Base-by-base conservation (phyloP, 129 eudicot genomes). In the Flaveria ramosissima region DNA sequence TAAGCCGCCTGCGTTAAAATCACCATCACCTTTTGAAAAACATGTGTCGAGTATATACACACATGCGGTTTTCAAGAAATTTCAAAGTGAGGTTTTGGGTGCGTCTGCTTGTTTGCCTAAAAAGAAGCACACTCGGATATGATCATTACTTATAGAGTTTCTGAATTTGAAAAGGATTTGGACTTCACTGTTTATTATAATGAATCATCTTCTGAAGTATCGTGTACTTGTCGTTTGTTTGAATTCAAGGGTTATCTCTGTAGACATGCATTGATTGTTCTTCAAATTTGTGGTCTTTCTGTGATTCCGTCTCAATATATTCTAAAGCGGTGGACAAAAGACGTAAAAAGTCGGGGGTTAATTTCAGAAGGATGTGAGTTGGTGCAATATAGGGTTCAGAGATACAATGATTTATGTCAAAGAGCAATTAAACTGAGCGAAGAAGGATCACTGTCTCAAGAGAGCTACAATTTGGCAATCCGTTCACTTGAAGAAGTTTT, bases 21-120 rank as follows among this genome's bases (percentile, higher is more conserved):
- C 99, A 16, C 99, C 99, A 63, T 94, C 99, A 16, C 99, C 99
- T 15, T 88, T 89, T 20, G 99, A 94, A 76, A 91, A 94, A 82
- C 99, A 94, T 1, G 74, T 84, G 61, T 90, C 96, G 15, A 50
- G 75, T 32, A 16, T 89, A 43, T 91, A 91, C 42, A 87, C 99
- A 19, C 80, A 86, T 71, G 84, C 92, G 2, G 92, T 94, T 24
- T 94, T 94, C 79, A 89, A 83, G 81, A 94, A 87, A 78, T 91
- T 94, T 70, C 98, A 94, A 78, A 72, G 42, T 51, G 98, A 91
- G 74, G 96, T 91, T 68, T 81, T 94, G 88, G 98, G 98, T 61
- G 97, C 96, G 6, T 88, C 83, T 41, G 97, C 96, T 76, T 91
- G 96, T 75, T 72, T 77, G 77, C 98, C 93, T 75, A 84, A 82